A percentile compares a stretch with the other conserved stretches of the same genome.
These are phyloP conservation scores for Mycena pura DNA, from an alignment of 768 basidiomycete genomes.

Conservation along the genomic window DNA sequence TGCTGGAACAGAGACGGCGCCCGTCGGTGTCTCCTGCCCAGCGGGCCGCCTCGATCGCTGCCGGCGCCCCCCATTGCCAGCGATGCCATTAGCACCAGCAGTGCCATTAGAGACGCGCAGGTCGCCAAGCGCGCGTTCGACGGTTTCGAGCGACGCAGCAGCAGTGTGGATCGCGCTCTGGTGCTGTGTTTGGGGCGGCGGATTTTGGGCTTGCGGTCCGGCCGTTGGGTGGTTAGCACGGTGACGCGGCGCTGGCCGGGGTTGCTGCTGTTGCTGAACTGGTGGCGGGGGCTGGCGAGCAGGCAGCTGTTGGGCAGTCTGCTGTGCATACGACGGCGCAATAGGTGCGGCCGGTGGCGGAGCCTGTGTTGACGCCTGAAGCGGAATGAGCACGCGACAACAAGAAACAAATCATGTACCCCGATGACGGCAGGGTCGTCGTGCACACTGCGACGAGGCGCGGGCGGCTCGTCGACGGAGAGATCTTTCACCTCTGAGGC, in stretches of 20 bases:
- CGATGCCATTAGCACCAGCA: conserved; percentile 21
- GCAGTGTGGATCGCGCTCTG: conserved; percentile 70
- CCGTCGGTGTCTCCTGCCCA: background rate
- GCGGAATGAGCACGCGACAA: background rate
- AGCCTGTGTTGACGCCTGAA: conserved; percentile 17
- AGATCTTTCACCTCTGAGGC: conserved; percentile 90
- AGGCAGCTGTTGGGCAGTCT: conserved; percentile 17
- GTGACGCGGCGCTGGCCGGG: conserved; percentile 38
- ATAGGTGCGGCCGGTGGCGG: conserved; percentile 3
- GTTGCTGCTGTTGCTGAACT: conserved; percentile 26
- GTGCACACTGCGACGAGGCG: conserved; percentile 66
- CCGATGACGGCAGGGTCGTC: conserved; percentile 88
- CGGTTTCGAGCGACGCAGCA: conserved; percentile 74
- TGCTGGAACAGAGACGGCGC: conserved; percentile 50
- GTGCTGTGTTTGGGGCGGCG: conserved; percentile 32
- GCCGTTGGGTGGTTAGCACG: conserved; percentile 26
- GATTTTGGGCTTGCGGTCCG: conserved; percentile 21
- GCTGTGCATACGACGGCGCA: conserved; percentile 20
- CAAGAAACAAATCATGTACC: conserved; percentile 41
- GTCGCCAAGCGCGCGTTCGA: conserved; percentile 61
- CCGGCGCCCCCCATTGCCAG: conserved; percentile 5
- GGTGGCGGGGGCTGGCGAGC: conserved; percentile 6
- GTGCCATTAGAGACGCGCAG: conserved; percentile 52
- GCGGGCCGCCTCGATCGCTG: conserved; percentile 15
- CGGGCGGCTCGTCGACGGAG: conserved; percentile 74